These are phyloP conservation scores for Teunomyces lycoperdinae DNA, from an alignment of 805 yeast species.

Conservation along the genomic window DNA sequence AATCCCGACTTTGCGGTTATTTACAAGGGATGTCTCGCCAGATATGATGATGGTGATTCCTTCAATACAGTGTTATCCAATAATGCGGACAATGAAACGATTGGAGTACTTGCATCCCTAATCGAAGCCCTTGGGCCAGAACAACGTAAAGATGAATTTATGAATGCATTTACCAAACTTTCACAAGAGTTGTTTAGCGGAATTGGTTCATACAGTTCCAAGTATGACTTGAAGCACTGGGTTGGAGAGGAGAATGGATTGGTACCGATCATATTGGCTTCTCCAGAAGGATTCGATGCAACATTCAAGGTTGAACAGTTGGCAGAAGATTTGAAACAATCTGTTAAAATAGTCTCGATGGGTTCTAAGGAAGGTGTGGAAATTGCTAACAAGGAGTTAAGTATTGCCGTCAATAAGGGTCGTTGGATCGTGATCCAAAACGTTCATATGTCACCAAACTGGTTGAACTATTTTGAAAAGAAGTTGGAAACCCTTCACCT, in stretches of 20 bases:
- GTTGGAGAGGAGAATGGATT: slow-evolving; percentile 15
- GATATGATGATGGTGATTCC: slow-evolving; percentile 6
- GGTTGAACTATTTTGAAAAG: slow-evolving; percentile 59
- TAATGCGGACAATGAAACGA: slow-evolving; percentile 17
- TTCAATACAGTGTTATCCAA: slow-evolving; percentile 7
- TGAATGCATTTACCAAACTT: slow-evolving; percentile 16
- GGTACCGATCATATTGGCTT: slow-evolving; percentile 50
- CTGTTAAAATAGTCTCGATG: slow-evolving; percentile 54
- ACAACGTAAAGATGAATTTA: slow-evolving; percentile 8
- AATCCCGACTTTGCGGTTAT: slow-evolving; percentile 19
- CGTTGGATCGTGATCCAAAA: slow-evolving; percentile 80
- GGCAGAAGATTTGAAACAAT: slow-evolving; percentile 28
- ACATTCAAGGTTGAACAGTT: slow-evolving; percentile 48
- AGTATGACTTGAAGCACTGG: slow-evolving; percentile 31
- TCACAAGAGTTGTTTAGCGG: slow-evolving; percentile 26
- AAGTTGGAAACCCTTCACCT: slow-evolving; percentile 29
- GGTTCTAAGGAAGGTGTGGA: slow-evolving; percentile 69
- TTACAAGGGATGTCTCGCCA: slow-evolving; percentile 9
- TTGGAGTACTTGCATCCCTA: slow-evolving; percentile 12
- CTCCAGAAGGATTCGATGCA: slow-evolving; percentile 67
- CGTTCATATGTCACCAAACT: slow-evolving; percentile 64
- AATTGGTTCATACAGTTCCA: slow-evolving; percentile 25
- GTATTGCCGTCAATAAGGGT: slow-evolving; percentile 45
- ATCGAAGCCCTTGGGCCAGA: slow-evolving; percentile 8
- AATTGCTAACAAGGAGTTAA: slow-evolving; percentile 55